Base-by-base conservation (phyloP, 1,284 basidiomycete species). In the Thecaphora frezii region DNA sequence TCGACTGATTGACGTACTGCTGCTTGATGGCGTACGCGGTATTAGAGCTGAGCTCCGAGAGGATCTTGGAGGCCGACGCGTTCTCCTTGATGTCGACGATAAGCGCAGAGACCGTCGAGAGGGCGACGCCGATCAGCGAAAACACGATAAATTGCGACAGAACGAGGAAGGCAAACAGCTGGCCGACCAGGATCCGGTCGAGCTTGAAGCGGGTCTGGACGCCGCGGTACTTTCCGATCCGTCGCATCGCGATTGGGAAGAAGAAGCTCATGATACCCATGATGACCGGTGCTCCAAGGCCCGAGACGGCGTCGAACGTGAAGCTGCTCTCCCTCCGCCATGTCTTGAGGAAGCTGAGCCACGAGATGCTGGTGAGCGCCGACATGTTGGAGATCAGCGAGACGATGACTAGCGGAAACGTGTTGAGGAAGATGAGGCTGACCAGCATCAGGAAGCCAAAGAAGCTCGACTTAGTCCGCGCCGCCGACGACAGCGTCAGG, bases 141-240 rank as follows among this genome's bases (percentile, higher is more conserved):
- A 78, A 78, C 61, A 78, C 52, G 41, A 78, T 38, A 54, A 78
- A 75, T 41, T 78, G 75, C 16, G 76, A 76, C 19, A 77, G 53
- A 38, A 76, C 54, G 24, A 77, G 54, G 56, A 77, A 78, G 25
- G 53, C 53, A 47, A 77, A 78, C 54, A 74, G 76, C 48, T 78
- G 73, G 23, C 49, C 61, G 14, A 68, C 48, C 13, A 78, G 65
- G 19, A 70, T 51, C 18, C 61, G 51, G 48, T 77, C 74, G 26
- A 71, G 60, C 25, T 58, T 51, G 40, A 69, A 66, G 18, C 66
- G 55, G 2, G 76, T 77, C 37, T 64, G 62, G 16, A 73, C 71
- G 24, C 76, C 76, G 16, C 73, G 66, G 46, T 74, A 78, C 54
- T 74, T 76, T 23, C 69, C 72, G 23, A 78, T 67, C 28, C 66